phyloP scores from a whole-genome alignment of 176 grass and related monocot genomes.

The Oryza meyeriana region DNA sequence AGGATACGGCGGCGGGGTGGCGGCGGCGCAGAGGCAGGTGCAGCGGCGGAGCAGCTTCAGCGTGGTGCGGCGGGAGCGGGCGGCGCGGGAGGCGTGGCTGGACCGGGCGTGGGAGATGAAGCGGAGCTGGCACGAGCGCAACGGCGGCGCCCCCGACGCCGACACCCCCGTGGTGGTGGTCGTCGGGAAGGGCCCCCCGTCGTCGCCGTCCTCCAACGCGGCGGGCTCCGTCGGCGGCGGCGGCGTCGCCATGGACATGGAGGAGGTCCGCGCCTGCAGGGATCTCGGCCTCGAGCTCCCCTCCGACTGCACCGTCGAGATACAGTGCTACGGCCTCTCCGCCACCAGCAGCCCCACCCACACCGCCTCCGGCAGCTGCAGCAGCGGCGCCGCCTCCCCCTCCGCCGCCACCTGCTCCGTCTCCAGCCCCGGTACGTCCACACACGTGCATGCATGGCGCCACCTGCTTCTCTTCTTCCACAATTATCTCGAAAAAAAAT shows the following conservation, averaged over 20 bases:
- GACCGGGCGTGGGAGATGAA: constrained; percentile 60
- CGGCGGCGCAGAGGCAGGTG: background rate
- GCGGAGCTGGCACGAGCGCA: constrained; percentile 48
- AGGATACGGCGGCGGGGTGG: background rate
- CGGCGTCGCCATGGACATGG: constrained; percentile 67
- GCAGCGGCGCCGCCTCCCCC: constrained; percentile 16
- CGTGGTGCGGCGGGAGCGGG: constrained; percentile 30
- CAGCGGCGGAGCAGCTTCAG: constrained; percentile 49
- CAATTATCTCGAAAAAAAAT: background rate
- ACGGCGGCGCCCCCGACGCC: constrained; percentile 36
- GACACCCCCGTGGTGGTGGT: constrained; percentile 40
- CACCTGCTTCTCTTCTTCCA: background rate
- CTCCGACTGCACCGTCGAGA: constrained; percentile 47
- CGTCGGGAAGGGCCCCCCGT: constrained; percentile 3
- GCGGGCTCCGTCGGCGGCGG: constrained; percentile 1
- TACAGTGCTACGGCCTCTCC: constrained; percentile 50
- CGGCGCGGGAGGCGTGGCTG: constrained; percentile 63
- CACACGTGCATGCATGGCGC: background rate
- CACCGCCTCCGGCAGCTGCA: background rate
- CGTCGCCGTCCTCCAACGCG: background rate
- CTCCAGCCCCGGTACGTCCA: constrained; percentile 33
- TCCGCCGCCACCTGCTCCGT: constrained; percentile 8
- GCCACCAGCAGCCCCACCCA: constrained; percentile 41
- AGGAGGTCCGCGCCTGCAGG: constrained; percentile 70
- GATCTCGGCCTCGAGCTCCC: constrained; percentile 74